Evolutionary conservation across 441 rosid genomes (phyloP), one percentile per base, ranked within the genome.

Genomic region (Breynia disticha): DNA sequence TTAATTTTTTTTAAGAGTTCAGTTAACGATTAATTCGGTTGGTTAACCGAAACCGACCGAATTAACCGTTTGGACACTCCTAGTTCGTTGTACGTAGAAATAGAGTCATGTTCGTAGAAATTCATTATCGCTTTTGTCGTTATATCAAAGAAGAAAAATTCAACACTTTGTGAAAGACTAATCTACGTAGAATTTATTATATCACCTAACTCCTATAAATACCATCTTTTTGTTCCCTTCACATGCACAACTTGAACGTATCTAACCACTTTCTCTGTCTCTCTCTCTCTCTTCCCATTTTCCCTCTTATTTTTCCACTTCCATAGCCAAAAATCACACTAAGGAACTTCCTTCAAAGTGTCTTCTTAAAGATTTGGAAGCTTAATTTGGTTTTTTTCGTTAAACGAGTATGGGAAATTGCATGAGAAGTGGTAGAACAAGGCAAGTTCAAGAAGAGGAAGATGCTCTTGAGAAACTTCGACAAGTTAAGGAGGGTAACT

Each of bases 381-480:
- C 7, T 28, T 28, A 9, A 9, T 28, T 28, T 9, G 35, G 35
- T 28, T 28, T 19, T 28, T 61, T 41, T 11, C 44, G 13, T 11
- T 2, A 39, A 3, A 41, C 13, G 22, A 28, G 8, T 45, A 87
- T 85, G 96, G 96, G 96, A 21, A 85, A 88, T 56, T 85, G 96
- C 75, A 54, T 79, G 55, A 69, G 62, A 32, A 11, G 15, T 10
- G 60, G 70, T 61, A 54, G 10, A 35, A 53, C 45, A 38, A 53
- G 54, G 62, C 64, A 48, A 48, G 41, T 39, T 12, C 72, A 63
- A 48, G 78, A 62, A 48, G 68, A 44, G 44, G 57, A 37, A 17
- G 55, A 51, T 42, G 21, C 55, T 12, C 66, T 17, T 44, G 67
- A 67, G 19, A 51, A 18, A 10, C 12, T 42, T 42, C 63, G 21